Conservation (phyloP, 2,329 filamentous ascomycete species). For the Colletotrichum kahawae region DNA sequence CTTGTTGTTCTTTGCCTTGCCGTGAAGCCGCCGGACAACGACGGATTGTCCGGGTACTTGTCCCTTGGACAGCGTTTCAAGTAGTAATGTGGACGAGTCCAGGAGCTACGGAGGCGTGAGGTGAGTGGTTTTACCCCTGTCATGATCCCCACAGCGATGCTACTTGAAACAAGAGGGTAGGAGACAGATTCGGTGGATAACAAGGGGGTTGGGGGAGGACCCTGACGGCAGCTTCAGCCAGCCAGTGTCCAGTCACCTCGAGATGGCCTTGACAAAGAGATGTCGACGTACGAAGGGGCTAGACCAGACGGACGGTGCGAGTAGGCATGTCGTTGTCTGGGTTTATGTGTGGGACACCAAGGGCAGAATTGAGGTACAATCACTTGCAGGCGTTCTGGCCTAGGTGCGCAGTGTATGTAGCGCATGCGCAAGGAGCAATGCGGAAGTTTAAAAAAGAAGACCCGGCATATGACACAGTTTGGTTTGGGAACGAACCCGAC, state of each 20-base stretch:
- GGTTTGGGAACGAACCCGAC: background rate
- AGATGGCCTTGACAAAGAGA: background rate
- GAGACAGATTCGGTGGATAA: background rate
- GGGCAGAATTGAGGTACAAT: background rate
- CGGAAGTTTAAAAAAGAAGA: background rate
- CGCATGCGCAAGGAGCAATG: background rate
- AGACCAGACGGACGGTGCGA: background rate
- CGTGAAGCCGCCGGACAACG: background rate
- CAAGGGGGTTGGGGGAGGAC: background rate
- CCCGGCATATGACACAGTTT: background rate
- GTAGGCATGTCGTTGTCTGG: background rate
- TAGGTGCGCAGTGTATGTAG: background rate
- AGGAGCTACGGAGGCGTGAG: background rate
- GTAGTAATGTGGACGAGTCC: background rate
- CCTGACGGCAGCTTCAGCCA: background rate
- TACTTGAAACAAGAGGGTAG: conserved; percentile 2
- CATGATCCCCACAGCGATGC: background rate
- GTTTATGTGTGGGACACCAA: background rate
- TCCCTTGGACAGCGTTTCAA: background rate
- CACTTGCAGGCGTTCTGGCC: background rate
- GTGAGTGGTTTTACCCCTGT: background rate
- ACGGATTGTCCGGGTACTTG: background rate
- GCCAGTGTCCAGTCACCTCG: background rate
- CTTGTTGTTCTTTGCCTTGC: background rate
- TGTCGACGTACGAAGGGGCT: background rate